Percentiles rank a stretch among this genome's conserved stretches.
These are phyloP conservation scores for Amanita subjunquillea DNA, from an alignment of 768 basidiomycete species.

Conservation along the genomic window DNA sequence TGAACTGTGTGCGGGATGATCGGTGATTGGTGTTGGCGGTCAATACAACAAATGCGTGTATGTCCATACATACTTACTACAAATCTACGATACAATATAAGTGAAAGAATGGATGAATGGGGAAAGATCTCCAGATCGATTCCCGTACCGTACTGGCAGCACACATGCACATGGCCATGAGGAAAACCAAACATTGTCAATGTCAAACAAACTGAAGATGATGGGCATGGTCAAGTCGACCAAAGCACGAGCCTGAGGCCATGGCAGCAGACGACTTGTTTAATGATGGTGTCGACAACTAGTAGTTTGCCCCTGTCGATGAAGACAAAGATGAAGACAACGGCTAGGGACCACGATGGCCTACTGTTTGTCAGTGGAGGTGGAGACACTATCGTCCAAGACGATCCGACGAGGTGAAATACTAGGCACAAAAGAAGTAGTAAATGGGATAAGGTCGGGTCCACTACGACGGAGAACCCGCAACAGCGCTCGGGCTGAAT, in stretches of 20 bases:
- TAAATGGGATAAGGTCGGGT: slow-evolving; percentile 10
- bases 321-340: slow-evolving; percentile 4
- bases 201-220: no score
- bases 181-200: no score
- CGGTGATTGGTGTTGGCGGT: no score
- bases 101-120: no score
- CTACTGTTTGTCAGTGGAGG: not conserved
- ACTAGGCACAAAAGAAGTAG: slow-evolving; percentile 12
- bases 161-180: no score
- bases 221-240: slow-evolving; percentile 5
- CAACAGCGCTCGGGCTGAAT: slow-evolving; percentile 15
- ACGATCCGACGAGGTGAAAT: slow-evolving; percentile 11
- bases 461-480: slow-evolving; percentile 17
- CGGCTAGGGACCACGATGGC: not conserved
- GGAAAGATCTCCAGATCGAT: no score
- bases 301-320: slow-evolving; percentile 6
- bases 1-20: no score
- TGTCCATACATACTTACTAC: no score
- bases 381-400: not conserved
- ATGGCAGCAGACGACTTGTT: slow-evolving; percentile 13
- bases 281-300: slow-evolving; percentile 17
- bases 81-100: no score
- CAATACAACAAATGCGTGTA: no score
- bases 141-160: no score
- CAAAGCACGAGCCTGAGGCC: slow-evolving; percentile 5